Evolutionary conservation across 306 rosid genomes (phyloP).

Genomic region (Carpinus fangiana): DNA sequence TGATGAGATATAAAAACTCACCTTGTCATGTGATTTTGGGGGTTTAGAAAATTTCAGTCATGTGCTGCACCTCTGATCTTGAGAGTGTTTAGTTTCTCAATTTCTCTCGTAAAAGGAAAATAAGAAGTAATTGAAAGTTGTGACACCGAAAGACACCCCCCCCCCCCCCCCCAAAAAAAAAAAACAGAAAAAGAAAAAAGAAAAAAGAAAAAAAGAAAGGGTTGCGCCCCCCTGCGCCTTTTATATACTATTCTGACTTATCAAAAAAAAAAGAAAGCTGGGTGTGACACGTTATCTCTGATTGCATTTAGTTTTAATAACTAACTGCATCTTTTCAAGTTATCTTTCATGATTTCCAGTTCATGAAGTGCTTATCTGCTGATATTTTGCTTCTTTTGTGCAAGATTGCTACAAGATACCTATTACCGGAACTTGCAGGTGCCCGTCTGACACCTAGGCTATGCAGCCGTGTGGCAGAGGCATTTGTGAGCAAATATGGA

Average conservation of each 20-base stretch:
- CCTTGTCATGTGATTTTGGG: background rate
- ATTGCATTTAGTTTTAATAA: background rate
- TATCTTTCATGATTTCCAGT: background rate
- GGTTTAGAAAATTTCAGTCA: background rate
- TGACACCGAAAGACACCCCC: background rate
- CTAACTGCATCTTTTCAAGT: conserved; percentile 2
- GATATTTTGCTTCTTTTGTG: conserved; percentile 29
- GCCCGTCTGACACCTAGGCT: conserved; percentile 76
- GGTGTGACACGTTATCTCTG: background rate
- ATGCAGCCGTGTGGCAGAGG: conserved; percentile 75
- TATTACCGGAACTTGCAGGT: conserved; percentile 95
- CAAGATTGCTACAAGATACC: conserved; percentile 83
- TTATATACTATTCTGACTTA: too few species aligned
- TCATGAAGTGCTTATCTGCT: conserved; percentile 24
- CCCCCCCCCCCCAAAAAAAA: too few species aligned
- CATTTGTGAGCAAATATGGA: conserved; percentile 79
- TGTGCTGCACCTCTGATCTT: background rate
- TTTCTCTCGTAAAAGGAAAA: background rate
- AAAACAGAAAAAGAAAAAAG: too few species aligned
- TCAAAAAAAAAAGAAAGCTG: background rate
- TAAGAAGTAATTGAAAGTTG: background rate
- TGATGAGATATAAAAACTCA: background rate
- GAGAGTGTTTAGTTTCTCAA: background rate
- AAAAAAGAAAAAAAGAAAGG: background rate
- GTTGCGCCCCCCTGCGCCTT: too few species aligned